Percentiles rank a stretch among this genome's conserved stretches.
Conservation (phyloP, 2,329 filamentous ascomycete genomes). For the Fusarium cicatricum region DNA sequence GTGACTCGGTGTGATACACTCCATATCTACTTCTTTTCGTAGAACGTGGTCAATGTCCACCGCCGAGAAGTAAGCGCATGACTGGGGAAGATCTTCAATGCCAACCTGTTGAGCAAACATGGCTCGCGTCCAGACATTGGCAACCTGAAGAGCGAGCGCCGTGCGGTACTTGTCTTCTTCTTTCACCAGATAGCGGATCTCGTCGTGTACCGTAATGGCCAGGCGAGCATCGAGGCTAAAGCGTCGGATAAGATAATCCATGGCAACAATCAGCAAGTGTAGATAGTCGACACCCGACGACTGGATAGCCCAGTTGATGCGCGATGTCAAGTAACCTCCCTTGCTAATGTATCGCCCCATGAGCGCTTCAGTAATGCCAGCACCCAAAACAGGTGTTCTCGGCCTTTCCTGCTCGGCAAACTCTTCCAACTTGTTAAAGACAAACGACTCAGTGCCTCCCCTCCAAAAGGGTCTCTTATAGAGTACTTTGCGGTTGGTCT, state of each 20-base stretch:
- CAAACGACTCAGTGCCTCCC: slow-evolving; percentile 94
- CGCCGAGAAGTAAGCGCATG: slow-evolving; percentile 94
- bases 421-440: slow-evolving; percentile 98
- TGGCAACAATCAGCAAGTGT: slow-evolving; percentile 88
- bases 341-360: slow-evolving; percentile 88
- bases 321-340: slow-evolving; percentile 91
- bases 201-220: slow-evolving; percentile 95
- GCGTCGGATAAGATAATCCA: slow-evolving; percentile 90
- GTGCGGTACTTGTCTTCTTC: slow-evolving; percentile 86
- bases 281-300: slow-evolving; percentile 97
- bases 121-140: slow-evolving; percentile 95
- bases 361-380: slow-evolving; percentile 94
- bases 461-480: slow-evolving; percentile 87
- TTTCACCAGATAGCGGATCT: slow-evolving; percentile 92
- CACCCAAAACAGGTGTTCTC: slow-evolving; percentile 89
- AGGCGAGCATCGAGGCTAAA: slow-evolving; percentile 88
- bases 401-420: slow-evolving; percentile 95
- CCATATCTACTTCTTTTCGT: slow-evolving; percentile 98
- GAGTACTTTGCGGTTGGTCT: slow-evolving; percentile 77
- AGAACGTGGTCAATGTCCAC: slow-evolving; percentile 95
- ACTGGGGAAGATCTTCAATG: slow-evolving; percentile 92
- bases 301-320: slow-evolving; percentile 99
- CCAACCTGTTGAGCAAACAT: slow-evolving; percentile 98
- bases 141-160: slow-evolving; percentile 91
- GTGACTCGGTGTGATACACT: slow-evolving; percentile 92